Evolutionary conservation across 2,329 filamentous ascomycete genomes (phyloP).

Genomic region (Exserohilum turcica): DNA sequence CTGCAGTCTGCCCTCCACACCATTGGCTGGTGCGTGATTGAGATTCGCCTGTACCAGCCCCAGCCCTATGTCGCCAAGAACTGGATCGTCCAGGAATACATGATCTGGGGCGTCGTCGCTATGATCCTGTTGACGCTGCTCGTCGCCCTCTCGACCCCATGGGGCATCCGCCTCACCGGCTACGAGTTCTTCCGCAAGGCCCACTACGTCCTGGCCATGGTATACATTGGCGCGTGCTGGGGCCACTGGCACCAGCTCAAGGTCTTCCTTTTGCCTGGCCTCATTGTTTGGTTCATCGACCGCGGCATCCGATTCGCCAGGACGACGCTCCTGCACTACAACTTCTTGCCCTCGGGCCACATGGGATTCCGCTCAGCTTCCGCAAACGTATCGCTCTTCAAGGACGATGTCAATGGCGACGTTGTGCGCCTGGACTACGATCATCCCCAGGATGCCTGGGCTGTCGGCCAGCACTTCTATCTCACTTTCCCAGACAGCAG

Average conservation of each 20-base stretch:
- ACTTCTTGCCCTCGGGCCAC: slow-evolving; percentile 37
- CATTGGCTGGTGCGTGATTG: slow-evolving; percentile 71
- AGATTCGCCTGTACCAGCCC: slow-evolving; percentile 70
- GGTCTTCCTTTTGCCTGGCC: slow-evolving; percentile 52
- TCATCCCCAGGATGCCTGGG: slow-evolving; percentile 66
- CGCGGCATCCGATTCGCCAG: slow-evolving; percentile 64
- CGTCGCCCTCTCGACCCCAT: slow-evolving; percentile 63
- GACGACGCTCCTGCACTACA: slow-evolving; percentile 64
- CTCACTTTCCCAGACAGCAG: slow-evolving; percentile 69
- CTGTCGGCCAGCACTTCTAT: slow-evolving; percentile 73
- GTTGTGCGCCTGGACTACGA: slow-evolving; percentile 69
- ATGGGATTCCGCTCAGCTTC: slow-evolving; percentile 38
- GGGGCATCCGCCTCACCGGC: slow-evolving; percentile 68
- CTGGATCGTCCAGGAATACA: slow-evolving; percentile 69
- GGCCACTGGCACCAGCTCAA: slow-evolving; percentile 71
- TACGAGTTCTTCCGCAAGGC: slow-evolving; percentile 79
- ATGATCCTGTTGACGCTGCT: slow-evolving; percentile 67
- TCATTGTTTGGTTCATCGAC: slow-evolving; percentile 70
- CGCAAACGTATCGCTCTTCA: slow-evolving; percentile 37
- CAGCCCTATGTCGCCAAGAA: slow-evolving; percentile 64
- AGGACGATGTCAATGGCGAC: slow-evolving; percentile 52
- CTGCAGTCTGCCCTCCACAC: slow-evolving; percentile 71
- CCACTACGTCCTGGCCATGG: slow-evolving; percentile 73
- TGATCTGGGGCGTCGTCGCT: slow-evolving; percentile 74
- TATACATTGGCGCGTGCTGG: slow-evolving; percentile 78